Conservation (phyloP, 2,329 filamentous ascomycete genomes). For the Metarhizium album region DNA sequence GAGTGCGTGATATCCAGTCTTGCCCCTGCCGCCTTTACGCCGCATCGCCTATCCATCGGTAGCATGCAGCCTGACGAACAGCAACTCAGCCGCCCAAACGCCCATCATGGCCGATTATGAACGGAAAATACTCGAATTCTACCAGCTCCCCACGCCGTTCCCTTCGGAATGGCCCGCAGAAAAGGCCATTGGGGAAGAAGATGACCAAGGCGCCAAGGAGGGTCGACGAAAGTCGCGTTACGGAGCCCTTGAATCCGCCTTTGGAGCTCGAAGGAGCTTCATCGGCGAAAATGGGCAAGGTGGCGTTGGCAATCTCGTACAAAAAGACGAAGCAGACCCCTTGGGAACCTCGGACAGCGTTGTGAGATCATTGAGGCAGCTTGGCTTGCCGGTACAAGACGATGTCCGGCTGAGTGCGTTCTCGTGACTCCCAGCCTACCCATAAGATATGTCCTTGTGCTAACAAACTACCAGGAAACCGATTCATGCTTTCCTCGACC, state of each 20-base stretch:
- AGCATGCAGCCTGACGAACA: constrained; percentile 2
- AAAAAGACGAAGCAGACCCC: constrained; percentile 87
- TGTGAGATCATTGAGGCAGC: constrained; percentile 63
- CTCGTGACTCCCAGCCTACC: not conserved
- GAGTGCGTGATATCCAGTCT: not conserved
- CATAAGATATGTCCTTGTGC: not conserved
- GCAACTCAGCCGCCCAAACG: not conserved
- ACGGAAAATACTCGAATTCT: constrained; percentile 73
- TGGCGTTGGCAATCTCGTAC: constrained; percentile 65
- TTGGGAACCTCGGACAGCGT: constrained; percentile 83
- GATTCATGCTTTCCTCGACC: constrained; percentile 90
- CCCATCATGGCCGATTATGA: constrained; percentile 58
- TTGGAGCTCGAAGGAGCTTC: constrained; percentile 54
- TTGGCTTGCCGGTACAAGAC: constrained; percentile 74
- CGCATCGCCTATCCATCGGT: not conserved
- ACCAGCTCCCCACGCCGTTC: constrained; percentile 69
- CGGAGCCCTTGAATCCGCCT: constrained; percentile 68
- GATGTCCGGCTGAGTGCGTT: constrained; percentile 63
- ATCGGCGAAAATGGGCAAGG: constrained; percentile 1
- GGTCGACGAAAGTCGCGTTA: constrained; percentile 66
- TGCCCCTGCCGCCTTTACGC: not conserved
- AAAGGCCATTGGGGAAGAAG: constrained; percentile 57
- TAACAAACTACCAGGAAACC: constrained; percentile 51
- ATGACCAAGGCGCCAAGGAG: constrained; percentile 38
- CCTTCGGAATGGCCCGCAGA: constrained; percentile 81